A percentile compares a stretch with the other conserved stretches of the same genome.
phyloP scores from a whole-genome alignment of 306 rosid genomes.

The Pachyrhizus erosus region DNA sequence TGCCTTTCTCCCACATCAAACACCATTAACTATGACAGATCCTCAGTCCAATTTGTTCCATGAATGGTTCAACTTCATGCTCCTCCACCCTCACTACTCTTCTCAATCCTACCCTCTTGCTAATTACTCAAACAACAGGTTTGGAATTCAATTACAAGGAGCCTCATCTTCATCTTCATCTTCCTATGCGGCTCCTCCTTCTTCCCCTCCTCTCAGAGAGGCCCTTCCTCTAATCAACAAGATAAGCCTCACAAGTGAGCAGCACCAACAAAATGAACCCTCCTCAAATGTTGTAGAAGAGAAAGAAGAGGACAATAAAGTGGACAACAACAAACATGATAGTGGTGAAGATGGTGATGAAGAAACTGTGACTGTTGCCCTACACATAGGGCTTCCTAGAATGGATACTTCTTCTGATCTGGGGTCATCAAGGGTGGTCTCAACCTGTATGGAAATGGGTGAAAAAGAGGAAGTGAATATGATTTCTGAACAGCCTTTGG shows the following conservation, averaged over 20 bases:
- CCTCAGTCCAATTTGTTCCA: slow-evolving; percentile 59
- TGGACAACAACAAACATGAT: slow-evolving; percentile 28
- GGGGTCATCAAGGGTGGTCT: slow-evolving; percentile 39
- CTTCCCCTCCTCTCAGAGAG: slow-evolving; percentile 56
- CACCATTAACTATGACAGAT: slow-evolving; percentile 60
- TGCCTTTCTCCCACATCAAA: slow-evolving; percentile 27
- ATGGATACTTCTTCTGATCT: slow-evolving; percentile 43
- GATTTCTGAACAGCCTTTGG: slow-evolving; percentile 49
- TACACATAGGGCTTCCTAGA: slow-evolving; percentile 72
- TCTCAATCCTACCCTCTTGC: slow-evolving; percentile 42
- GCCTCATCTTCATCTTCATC: slow-evolving; percentile 22
- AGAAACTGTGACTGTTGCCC: slow-evolving; percentile 53
- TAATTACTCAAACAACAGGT: slow-evolving; percentile 32
- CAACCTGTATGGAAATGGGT: slow-evolving; percentile 36
- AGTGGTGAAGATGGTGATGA: background rate
- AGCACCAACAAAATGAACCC: slow-evolving; percentile 35
- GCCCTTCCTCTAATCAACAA: slow-evolving; percentile 77
- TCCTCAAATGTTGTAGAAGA: slow-evolving; percentile 44
- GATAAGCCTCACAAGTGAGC: slow-evolving; percentile 41
- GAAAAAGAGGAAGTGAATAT: slow-evolving; percentile 35
- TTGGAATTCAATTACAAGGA: slow-evolving; percentile 41
- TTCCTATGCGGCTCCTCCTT: slow-evolving; percentile 1
- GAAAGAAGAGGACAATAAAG: slow-evolving; percentile 13
- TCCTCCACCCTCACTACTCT: slow-evolving; percentile 49
- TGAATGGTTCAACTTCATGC: slow-evolving; percentile 64